Percentiles rank a stretch among this genome's conserved stretches.
Conservation (phyloP, 306 rosid species). For the Fagus sylvatica region DNA sequence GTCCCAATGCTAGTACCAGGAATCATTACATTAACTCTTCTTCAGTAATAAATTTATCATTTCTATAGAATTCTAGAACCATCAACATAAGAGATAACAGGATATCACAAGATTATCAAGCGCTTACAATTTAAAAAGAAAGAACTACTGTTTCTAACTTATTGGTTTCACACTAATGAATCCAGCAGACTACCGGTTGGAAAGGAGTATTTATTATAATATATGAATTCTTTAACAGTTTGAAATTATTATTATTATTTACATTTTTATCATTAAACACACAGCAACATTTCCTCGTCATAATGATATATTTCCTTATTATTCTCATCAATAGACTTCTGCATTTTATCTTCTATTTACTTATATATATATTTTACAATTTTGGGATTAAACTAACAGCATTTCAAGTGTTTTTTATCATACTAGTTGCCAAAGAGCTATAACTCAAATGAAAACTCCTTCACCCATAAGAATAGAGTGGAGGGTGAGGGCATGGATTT, state of each 20-base stretch:
- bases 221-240: not conserved
- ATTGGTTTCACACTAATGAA: not conserved
- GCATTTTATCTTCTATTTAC: not conserved
- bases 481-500: not conserved
- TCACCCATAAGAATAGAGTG: not conserved
- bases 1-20: not conserved
- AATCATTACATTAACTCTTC: slow-evolving; percentile 10
- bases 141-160: not conserved
- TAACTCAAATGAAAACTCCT: not conserved
- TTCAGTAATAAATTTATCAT: slow-evolving; percentile 1
- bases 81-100: slow-evolving; percentile 1
- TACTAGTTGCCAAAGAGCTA: not conserved
- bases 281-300: not conserved
- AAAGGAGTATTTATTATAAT: not conserved
- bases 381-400: not conserved
- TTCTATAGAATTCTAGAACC: slow-evolving; percentile 24
- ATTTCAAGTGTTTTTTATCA: not conserved
- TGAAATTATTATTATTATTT: not conserved
- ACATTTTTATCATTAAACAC: not conserved
- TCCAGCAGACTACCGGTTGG: not conserved
- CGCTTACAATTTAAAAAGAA: not conserved
- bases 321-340: not conserved
- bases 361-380: not conserved
- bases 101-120: not conserved
- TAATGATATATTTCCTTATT: not conserved